Evolutionary conservation across 192 early-diverging fungal genomes (phyloP).

Genomic region (Coemansia biformis): DNA sequence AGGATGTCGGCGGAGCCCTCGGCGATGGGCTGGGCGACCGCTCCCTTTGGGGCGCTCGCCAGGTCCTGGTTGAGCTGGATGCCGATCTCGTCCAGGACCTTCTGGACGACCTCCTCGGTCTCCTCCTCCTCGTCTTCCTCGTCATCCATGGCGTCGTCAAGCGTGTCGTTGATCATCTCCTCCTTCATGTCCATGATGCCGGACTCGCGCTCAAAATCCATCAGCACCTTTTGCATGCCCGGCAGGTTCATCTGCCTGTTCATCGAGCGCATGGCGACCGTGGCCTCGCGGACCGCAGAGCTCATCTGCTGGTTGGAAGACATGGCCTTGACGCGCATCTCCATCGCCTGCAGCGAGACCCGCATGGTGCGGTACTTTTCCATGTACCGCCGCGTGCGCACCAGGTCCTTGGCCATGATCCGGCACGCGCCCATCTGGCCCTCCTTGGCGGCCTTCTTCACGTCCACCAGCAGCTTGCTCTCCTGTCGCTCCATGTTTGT

Average conservation of each 20-base stretch:
- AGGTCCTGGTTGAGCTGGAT: slow-evolving; percentile 55
- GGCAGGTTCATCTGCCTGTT: slow-evolving; percentile 92
- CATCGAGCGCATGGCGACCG: slow-evolving; percentile 94
- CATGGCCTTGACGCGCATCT: slow-evolving; percentile 72
- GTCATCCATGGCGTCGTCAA: slow-evolving; percentile 95
- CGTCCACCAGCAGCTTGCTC: slow-evolving; percentile 91
- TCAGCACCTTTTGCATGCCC: slow-evolving; percentile 90
- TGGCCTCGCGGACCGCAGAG: slow-evolving; percentile 90
- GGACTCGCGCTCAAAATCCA: slow-evolving; percentile 93
- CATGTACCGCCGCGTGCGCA: slow-evolving; percentile 85
- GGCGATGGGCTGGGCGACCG: slow-evolving; percentile 53
- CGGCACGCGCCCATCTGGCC: slow-evolving; percentile 87
- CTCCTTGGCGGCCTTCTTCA: slow-evolving; percentile 85
- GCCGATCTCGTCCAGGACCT: slow-evolving; percentile 94
- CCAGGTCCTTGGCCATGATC: slow-evolving; percentile 97
- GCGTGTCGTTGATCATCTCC: slow-evolving; percentile 96
- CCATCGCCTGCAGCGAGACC: slow-evolving; percentile 87
- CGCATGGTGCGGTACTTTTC: slow-evolving; percentile 97
- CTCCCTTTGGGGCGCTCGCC: slow-evolving; percentile 50
- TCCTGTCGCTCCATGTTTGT: slow-evolving; percentile 87
- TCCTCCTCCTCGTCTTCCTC: slow-evolving; percentile 83
- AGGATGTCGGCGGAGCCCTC: slow-evolving; percentile 13
- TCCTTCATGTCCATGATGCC: slow-evolving; percentile 99
- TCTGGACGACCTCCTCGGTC: slow-evolving; percentile 81
- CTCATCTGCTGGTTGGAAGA: slow-evolving; percentile 95